phyloP scores from a whole-genome alignment of 2,329 filamentous ascomycete species.

The Exophiala phaeomuriformis region DNA sequence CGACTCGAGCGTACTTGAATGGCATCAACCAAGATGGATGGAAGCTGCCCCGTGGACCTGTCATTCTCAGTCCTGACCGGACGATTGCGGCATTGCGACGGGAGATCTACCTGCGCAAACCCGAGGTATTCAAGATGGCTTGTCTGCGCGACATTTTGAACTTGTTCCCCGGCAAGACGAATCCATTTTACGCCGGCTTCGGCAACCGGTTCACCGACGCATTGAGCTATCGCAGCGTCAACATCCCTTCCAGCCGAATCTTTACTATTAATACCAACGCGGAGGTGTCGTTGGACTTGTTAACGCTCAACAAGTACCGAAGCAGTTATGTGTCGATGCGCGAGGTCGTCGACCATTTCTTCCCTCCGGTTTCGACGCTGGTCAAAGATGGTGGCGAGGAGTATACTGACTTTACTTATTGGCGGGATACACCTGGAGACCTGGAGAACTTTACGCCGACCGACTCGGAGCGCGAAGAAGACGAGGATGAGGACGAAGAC shows the following conservation, averaged over 20 bases:
- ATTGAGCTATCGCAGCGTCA: constrained; percentile 89
- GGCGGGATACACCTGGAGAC: constrained; percentile 77
- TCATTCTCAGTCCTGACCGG: constrained; percentile 88
- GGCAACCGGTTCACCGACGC: constrained; percentile 95
- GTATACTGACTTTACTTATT: constrained; percentile 96
- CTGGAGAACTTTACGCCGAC: constrained; percentile 83
- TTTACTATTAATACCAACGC: constrained; percentile 99
- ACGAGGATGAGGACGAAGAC: constrained; percentile 39
- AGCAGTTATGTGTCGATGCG: constrained; percentile 96
- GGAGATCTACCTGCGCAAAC: constrained; percentile 91
- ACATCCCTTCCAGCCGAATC: constrained; percentile 87
- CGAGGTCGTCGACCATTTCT: constrained; percentile 96
- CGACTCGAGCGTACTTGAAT: constrained; percentile 78
- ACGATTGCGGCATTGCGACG: constrained; percentile 88
- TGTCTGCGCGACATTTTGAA: constrained; percentile 89
- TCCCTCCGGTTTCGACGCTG: constrained; percentile 80
- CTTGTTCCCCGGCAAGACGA: constrained; percentile 68
- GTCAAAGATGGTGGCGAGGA: constrained; percentile 86
- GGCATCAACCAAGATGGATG: constrained; percentile 85
- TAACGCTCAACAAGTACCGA: constrained; percentile 89
- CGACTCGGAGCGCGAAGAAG: constrained; percentile 52
- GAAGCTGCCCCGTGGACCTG: constrained; percentile 77
- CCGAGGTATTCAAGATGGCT: constrained; percentile 99
- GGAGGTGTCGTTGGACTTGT: constrained; percentile 82
- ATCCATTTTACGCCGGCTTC: constrained; percentile 93